These are phyloP conservation scores for Colletotrichum nymphaeae DNA, from an alignment of 2,329 filamentous ascomycete genomes.

Conservation along the genomic window DNA sequence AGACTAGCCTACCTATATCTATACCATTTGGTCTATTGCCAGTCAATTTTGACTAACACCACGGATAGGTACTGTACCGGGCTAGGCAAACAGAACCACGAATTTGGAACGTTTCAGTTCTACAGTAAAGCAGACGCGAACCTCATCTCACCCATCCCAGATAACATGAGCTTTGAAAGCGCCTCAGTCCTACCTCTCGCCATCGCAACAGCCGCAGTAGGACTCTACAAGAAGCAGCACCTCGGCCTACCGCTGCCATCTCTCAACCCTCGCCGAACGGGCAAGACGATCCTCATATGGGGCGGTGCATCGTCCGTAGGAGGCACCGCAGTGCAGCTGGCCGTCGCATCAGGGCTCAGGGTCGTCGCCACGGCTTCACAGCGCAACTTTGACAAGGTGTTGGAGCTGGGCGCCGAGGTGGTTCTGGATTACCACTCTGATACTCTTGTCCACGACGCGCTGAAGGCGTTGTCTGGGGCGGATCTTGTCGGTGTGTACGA, in stretches of 20 bases:
- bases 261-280: background rate
- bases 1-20: background rate
- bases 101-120: constrained; percentile 15
- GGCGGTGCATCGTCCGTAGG: constrained; percentile 61
- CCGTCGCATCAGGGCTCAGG: constrained; percentile 53
- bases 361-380: constrained; percentile 55
- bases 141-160: background rate
- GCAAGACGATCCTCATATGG: constrained; percentile 48
- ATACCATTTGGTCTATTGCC: background rate
- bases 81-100: background rate
- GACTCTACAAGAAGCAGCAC: constrained; percentile 37
- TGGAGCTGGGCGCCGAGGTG: constrained; percentile 53
- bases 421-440: constrained; percentile 56
- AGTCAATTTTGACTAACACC: background rate
- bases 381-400: constrained; percentile 54
- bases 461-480: background rate
- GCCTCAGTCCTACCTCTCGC: constrained; percentile 31
- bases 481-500: constrained; percentile 2
- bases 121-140: constrained; percentile 14
- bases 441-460: constrained; percentile 40
- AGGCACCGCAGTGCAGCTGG: constrained; percentile 57
- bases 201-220: constrained; percentile 37
- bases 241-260: constrained; percentile 30
- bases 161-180: constrained; percentile 2
- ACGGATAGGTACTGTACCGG: constrained; percentile 4